A percentile compares a stretch with the other conserved stretches of the same genome.
Conservation (phyloP, 768 basidiomycete species). For the Amanita inopinata region DNA sequence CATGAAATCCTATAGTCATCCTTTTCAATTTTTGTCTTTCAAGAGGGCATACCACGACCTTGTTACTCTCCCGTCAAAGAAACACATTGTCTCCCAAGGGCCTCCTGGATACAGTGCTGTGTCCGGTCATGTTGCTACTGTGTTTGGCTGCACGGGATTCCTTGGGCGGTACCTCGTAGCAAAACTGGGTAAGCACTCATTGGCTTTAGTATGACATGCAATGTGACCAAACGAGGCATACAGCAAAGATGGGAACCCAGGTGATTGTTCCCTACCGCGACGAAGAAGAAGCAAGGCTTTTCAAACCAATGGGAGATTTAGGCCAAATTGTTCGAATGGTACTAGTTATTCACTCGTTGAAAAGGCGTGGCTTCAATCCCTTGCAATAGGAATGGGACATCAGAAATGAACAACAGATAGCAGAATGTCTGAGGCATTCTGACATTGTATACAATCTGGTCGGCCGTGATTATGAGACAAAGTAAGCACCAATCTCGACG, state of each 20-base stretch:
- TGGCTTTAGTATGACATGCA: not conserved
- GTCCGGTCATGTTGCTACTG: constrained; percentile 88
- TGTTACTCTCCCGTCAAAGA: constrained; percentile 44
- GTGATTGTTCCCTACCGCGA: constrained; percentile 94
- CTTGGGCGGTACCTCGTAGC: constrained; percentile 89
- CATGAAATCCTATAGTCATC: constrained; percentile 33
- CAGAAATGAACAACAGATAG: constrained; percentile 82
- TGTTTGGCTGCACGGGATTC: constrained; percentile 96
- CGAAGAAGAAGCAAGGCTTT: constrained; percentile 81
- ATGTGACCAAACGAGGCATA: not conserved
- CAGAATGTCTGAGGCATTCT: constrained; percentile 88
- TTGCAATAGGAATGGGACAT: constrained; percentile 85
- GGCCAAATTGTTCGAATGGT: constrained; percentile 96
- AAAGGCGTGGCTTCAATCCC: not conserved
- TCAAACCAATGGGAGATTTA: constrained; percentile 92
- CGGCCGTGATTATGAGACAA: constrained; percentile 91
- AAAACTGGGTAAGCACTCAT: constrained; percentile 67
- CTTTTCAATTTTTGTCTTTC: constrained; percentile 8
- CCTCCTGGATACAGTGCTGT: constrained; percentile 79
- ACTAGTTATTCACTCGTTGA: constrained; percentile 14
- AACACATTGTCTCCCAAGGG: constrained; percentile 68
- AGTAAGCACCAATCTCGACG: constrained; percentile 38
- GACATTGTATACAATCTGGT: constrained; percentile 96
- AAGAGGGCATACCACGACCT: constrained; percentile 75
- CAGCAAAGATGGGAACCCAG: constrained; percentile 87